Percentiles rank a stretch among this genome's conserved stretches.
Conservation (phyloP, 371 early-diverging fungal genomes). For the Saksenaea oblongispora region DNA sequence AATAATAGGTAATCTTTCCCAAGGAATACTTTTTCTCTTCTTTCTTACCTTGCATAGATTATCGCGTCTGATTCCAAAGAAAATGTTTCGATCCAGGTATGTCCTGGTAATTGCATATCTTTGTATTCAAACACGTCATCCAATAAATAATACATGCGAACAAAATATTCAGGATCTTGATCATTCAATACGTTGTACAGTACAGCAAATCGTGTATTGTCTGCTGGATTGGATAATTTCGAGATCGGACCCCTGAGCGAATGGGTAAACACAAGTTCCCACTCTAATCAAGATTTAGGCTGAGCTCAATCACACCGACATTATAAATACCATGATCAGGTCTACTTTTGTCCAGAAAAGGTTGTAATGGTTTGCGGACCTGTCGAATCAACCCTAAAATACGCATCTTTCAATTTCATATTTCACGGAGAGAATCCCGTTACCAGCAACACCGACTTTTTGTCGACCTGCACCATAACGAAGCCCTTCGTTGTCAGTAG, state of each 20-base stretch:
- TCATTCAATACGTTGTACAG: slow-evolving; percentile 40
- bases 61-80: slow-evolving; percentile 33
- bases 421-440: no score
- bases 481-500: not conserved
- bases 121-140: slow-evolving; percentile 31
- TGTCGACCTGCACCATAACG: slow-evolving; percentile 24
- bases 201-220: slow-evolving; percentile 22
- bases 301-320: not conserved
- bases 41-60: slow-evolving; percentile 38
- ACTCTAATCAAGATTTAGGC: slow-evolving; percentile 9
- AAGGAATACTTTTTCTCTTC: not conserved
- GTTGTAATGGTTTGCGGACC: slow-evolving; percentile 11
- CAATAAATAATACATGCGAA: slow-evolving; percentile 36
- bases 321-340: not conserved
- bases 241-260: slow-evolving; percentile 33
- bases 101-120: slow-evolving; percentile 41
- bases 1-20: not conserved
- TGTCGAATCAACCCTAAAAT: slow-evolving; percentile 3
- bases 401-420: no score
- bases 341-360: slow-evolving; percentile 10
- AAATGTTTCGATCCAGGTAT: slow-evolving; percentile 37
- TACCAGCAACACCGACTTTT: slow-evolving; percentile 28
- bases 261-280: slow-evolving; percentile 32
- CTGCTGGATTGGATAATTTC: slow-evolving; percentile 19
- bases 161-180: slow-evolving; percentile 32